These are phyloP conservation scores for Torulaspora delbrueckii DNA, from an alignment of 805 yeast species.

Conservation along the genomic window DNA sequence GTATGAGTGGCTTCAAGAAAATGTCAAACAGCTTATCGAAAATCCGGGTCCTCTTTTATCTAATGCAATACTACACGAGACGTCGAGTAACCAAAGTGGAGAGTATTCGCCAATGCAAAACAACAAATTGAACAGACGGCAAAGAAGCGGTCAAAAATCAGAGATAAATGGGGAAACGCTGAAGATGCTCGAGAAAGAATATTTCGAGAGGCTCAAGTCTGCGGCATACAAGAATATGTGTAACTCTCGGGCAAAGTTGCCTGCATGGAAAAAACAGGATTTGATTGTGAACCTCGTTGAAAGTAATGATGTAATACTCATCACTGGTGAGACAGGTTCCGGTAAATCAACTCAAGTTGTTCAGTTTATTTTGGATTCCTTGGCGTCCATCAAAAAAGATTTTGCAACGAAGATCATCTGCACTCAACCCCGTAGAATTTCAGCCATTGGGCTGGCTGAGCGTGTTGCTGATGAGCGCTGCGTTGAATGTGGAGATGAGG, in stretches of 20 bases:
- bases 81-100: not conserved
- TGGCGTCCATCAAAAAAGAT: conserved; percentile 44
- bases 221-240: conserved; percentile 40
- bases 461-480: conserved; percentile 81
- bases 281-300: conserved; percentile 54
- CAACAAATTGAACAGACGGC: not conserved
- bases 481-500: conserved; percentile 48
- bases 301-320: conserved; percentile 58
- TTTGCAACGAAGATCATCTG: conserved; percentile 62
- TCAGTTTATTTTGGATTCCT: conserved; percentile 75
- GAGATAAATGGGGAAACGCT: conserved; percentile 33
- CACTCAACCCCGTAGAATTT: conserved; percentile 94
- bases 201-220: conserved; percentile 33
- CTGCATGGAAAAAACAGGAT: conserved; percentile 74
- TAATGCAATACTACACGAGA: conserved; percentile 16
- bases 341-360: conserved; percentile 95
- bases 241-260: conserved; percentile 51
- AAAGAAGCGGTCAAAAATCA: not conserved
- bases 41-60: conserved; percentile 67
- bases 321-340: conserved; percentile 97
- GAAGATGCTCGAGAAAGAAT: conserved; percentile 34
- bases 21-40: conserved; percentile 51
- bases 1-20: conserved; percentile 74
- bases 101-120: not conserved
- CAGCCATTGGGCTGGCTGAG: conserved; percentile 91